phyloP scores from a whole-genome alignment of 441 rosid genomes.

The Erodium texanum region DNA sequence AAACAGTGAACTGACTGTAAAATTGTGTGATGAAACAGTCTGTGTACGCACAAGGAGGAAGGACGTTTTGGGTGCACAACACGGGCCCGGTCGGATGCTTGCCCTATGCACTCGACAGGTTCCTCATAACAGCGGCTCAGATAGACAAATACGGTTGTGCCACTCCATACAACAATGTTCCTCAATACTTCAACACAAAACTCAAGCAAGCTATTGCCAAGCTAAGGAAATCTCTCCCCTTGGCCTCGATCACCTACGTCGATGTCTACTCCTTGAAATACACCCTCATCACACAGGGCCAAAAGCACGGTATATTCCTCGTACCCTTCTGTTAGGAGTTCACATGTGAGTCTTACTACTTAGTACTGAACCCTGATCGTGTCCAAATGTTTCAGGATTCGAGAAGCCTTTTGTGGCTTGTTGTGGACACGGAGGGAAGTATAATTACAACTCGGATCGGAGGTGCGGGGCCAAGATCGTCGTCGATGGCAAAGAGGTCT shows the following conservation, averaged over 20 bases:
- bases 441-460: conserved; percentile 31
- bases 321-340: neutral
- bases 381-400: conserved; percentile 24
- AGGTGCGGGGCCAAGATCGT: conserved; percentile 38
- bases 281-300: conserved; percentile 38
- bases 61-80: no score
- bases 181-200: conserved; percentile 32
- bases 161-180: conserved; percentile 31
- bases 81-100: no score
- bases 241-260: conserved; percentile 35
- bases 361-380: no score
- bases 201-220: conserved; percentile 25
- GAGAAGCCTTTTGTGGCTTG: conserved; percentile 37
- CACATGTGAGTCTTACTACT: no score
- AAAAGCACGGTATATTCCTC: conserved; percentile 30
- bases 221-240: conserved; percentile 32
- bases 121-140: conserved; percentile 30
- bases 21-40: conserved; percentile 6
- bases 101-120: conserved; percentile 27
- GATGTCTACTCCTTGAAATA: conserved; percentile 42
- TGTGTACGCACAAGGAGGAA: conserved; percentile 19
- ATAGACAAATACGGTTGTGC: conserved; percentile 52
- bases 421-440: conserved; percentile 60
- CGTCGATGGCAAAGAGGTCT: conserved; percentile 35
- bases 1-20: neutral